Percentiles rank a stretch among this genome's conserved stretches.
Conservation (phyloP, 495 filamentous ascomycete species). For the Aspergillus nidulans region DNA sequence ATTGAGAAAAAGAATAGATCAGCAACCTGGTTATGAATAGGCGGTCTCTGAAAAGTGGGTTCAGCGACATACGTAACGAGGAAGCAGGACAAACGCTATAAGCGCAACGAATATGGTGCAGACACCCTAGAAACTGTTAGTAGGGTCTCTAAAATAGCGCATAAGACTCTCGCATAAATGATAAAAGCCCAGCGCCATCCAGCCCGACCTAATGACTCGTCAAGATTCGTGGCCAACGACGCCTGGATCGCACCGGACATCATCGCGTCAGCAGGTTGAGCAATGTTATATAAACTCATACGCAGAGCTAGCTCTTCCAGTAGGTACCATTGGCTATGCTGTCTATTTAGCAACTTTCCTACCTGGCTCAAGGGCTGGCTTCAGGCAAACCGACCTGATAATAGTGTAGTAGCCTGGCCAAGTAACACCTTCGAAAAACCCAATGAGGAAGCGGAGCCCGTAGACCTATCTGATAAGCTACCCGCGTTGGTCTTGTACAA, state of each 20-base stretch:
- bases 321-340: constrained; percentile 17
- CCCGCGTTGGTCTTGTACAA: no score
- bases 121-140: constrained; percentile 12
- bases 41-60: background rate
- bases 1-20: no score
- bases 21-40: background rate
- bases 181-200: constrained; percentile 24
- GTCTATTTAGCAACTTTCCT: background rate
- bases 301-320: constrained; percentile 15
- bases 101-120: constrained; percentile 17
- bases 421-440: constrained; percentile 15
- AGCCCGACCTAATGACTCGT: constrained; percentile 14
- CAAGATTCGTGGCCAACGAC: constrained; percentile 18
- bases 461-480: constrained; percentile 1
- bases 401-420: constrained; percentile 20
- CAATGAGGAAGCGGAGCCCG: constrained; percentile 17
- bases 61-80: constrained; percentile 13
- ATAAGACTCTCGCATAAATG: constrained; percentile 20
- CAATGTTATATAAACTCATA: constrained; percentile 20
- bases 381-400: constrained; percentile 14
- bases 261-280: constrained; percentile 21
- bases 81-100: constrained; percentile 12
- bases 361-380: background rate
- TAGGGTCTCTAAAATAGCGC: no score
- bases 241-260: constrained; percentile 24